Conservation (phyloP, 192 early-diverging fungal genomes). For the Rhizophagus prolifer region DNA sequence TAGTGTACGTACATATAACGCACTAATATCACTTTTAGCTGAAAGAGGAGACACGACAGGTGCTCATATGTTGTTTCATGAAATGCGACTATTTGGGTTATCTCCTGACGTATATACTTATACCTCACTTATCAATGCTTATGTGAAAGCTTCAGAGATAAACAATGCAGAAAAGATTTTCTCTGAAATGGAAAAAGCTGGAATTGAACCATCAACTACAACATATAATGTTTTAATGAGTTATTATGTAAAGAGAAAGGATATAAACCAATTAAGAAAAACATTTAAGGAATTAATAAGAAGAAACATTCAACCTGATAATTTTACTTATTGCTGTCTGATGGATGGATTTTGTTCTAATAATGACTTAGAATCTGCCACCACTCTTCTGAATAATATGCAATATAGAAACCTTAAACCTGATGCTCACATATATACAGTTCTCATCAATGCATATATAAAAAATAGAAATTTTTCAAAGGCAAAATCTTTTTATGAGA, state of each 20-base stretch:
- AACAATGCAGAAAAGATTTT: constrained; percentile 78
- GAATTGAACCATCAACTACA: constrained; percentile 64
- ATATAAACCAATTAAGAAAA: constrained; percentile 42
- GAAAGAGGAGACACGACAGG: constrained; percentile 38
- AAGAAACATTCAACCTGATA: constrained; percentile 39
- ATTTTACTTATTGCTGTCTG: constrained; percentile 47
- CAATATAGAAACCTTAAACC: constrained; percentile 38
- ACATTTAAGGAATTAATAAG: constrained; percentile 48
- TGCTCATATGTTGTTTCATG: constrained; percentile 42
- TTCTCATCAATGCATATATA: constrained; percentile 52
- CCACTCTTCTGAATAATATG: constrained; percentile 45
- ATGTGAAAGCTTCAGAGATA: constrained; percentile 67
- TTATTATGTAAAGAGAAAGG: constrained; percentile 59
- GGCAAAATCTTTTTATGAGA: constrained; percentile 42
- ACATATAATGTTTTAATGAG: constrained; percentile 83
- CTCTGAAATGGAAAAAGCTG: constrained; percentile 71
- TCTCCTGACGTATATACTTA: constrained; percentile 50
- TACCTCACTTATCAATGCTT: constrained; percentile 75
- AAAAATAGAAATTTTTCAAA: constrained; percentile 33
- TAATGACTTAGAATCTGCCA: constrained; percentile 38
- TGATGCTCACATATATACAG: constrained; percentile 45
- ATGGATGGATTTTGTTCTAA: constrained; percentile 44
- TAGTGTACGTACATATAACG: constrained; percentile 47
- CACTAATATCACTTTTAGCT: constrained; percentile 51
- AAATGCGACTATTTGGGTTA: constrained; percentile 44